A percentile compares a stretch with the other conserved stretches of the same genome.
These are phyloP conservation scores for Scedosporium aurantiacum DNA, from an alignment of 2,329 filamentous ascomycete species.

Conservation along the genomic window DNA sequence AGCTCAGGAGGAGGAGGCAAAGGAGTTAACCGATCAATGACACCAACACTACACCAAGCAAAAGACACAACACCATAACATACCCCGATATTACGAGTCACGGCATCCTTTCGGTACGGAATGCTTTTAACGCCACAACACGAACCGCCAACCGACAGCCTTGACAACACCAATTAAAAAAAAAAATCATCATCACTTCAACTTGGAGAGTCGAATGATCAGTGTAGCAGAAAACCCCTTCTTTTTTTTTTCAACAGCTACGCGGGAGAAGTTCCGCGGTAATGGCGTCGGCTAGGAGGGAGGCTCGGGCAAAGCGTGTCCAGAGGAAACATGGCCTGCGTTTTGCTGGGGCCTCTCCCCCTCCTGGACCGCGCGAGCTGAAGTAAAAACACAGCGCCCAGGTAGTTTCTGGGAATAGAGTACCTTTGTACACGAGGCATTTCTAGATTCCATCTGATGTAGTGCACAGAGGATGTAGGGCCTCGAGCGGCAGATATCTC, in stretches of 20 bases:
- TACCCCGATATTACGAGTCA: neutral
- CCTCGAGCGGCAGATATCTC: neutral
- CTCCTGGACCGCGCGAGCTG: too few relatives aligned
- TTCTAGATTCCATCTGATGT: neutral
- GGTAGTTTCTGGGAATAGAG: neutral
- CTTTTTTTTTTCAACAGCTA: too few relatives aligned
- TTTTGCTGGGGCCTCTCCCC: too few relatives aligned
- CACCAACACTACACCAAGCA: neutral
- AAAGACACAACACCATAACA: neutral
- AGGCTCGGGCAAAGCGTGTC: too few relatives aligned
- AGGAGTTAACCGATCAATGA: neutral
- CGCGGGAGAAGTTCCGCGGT: neutral
- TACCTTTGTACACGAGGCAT: neutral
- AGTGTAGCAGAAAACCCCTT: too few relatives aligned
- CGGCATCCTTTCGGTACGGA: neutral
- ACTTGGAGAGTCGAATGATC: too few relatives aligned
- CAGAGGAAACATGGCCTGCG: too few relatives aligned
- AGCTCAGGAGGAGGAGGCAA: neutral
- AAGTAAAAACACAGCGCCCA: neutral
- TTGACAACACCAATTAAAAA: neutral
- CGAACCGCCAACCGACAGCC: neutral
- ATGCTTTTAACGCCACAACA: neutral
- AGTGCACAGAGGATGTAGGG: slow-evolving; percentile 1
- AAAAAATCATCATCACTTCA: too few relatives aligned
- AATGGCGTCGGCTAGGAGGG: too few relatives aligned